Evolutionary conservation across 1,139 yeast species (phyloP).

Genomic region (Yamadazyma pseudoaaseri): DNA sequence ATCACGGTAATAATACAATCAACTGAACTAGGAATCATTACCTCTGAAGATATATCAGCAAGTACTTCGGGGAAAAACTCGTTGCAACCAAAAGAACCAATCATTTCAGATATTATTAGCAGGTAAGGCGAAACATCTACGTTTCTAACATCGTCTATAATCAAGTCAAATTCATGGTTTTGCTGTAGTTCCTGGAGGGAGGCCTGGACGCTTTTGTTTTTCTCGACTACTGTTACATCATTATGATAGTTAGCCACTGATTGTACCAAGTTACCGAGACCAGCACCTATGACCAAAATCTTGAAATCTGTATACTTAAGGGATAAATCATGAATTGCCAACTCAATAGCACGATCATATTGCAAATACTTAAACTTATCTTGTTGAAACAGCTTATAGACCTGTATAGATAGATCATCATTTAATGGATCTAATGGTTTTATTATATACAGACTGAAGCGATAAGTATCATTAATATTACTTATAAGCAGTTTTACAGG

Average conservation of each 20-base stretch:
- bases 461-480: constrained; percentile 1
- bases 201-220: constrained; percentile 61
- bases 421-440: constrained; percentile 72
- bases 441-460: constrained; percentile 12
- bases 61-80: constrained; percentile 84
- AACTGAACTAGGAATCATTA: constrained; percentile 66
- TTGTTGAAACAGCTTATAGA: constrained; percentile 68
- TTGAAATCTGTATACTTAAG: constrained; percentile 6
- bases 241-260: constrained; percentile 8
- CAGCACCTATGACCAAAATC: constrained; percentile 79
- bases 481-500: not conserved
- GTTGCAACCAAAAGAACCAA: constrained; percentile 92
- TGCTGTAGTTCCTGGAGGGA: not conserved
- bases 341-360: constrained; percentile 64
- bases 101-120: constrained; percentile 71
- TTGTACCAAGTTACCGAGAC: constrained; percentile 77
- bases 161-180: constrained; percentile 31
- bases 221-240: constrained; percentile 48
- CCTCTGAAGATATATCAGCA: constrained; percentile 9
- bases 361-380: constrained; percentile 66
- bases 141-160: constrained; percentile 56
- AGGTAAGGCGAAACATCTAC: constrained; percentile 42
- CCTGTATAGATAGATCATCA: constrained; percentile 52
- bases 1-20: constrained; percentile 66
- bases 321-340: constrained; percentile 45